Evolutionary conservation across 345 rosid species (phyloP).

Genomic region (Pseudoturritis turrita): DNA sequence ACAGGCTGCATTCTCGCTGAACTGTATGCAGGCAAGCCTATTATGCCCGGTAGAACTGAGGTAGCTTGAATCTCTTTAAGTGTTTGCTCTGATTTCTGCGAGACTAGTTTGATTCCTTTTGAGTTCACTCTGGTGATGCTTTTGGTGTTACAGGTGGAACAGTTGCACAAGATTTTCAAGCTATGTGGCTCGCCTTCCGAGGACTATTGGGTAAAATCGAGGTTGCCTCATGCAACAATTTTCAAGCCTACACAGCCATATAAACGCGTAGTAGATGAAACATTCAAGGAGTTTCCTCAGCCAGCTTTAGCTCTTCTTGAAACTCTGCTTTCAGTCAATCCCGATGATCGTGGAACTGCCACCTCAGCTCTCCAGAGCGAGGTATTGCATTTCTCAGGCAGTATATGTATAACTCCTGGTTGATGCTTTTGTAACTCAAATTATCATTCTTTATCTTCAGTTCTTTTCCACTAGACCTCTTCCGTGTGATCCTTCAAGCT

Average conservation of each 20-base stretch:
- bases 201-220: constrained; percentile 92
- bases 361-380: constrained; percentile 70
- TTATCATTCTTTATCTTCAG: constrained; percentile 37
- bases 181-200: constrained; percentile 97
- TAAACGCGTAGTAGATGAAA: constrained; percentile 82
- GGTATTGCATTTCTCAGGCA: constrained; percentile 42
- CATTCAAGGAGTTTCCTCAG: constrained; percentile 88
- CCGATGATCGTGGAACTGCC: constrained; percentile 90
- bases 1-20: constrained; percentile 97
- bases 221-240: constrained; percentile 95
- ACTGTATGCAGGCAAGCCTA: constrained; percentile 93
- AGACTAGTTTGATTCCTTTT: background rate
- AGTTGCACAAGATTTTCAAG: constrained; percentile 95
- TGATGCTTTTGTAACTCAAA: background rate
- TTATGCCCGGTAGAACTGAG: constrained; percentile 99
- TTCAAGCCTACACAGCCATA: constrained; percentile 98
- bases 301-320: constrained; percentile 89
- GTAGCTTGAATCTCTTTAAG: constrained; percentile 30
- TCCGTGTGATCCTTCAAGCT: constrained; percentile 92
- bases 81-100: background rate
- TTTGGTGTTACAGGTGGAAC: constrained; percentile 72
- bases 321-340: constrained; percentile 80
- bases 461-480: constrained; percentile 79
- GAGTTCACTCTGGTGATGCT: constrained; percentile 12
- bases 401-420: background rate